phyloP scores from a whole-genome alignment of 2,329 filamentous ascomycete species.

The Trichoderma arundinaceum region DNA sequence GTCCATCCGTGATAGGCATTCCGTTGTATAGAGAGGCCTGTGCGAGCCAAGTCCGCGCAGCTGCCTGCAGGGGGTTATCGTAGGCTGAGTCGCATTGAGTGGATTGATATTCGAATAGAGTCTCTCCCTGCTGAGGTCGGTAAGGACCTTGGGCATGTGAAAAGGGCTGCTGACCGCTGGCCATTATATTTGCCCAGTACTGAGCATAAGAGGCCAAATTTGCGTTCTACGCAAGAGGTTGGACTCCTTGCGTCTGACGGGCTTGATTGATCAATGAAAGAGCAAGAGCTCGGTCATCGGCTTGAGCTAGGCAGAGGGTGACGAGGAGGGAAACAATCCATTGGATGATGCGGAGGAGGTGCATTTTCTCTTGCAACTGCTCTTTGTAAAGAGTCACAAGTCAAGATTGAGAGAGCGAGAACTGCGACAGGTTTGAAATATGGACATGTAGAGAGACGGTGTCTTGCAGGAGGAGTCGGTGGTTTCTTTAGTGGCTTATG shows the following conservation, averaged over 20 bases:
- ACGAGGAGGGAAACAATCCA: constrained; percentile 31
- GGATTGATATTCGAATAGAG: constrained; percentile 42
- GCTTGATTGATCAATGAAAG: constrained; percentile 43
- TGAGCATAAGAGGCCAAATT: constrained; percentile 43
- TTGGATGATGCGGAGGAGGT: constrained; percentile 1
- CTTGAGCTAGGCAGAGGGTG: constrained; percentile 30
- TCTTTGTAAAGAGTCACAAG: background rate
- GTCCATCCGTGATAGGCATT: constrained; percentile 42
- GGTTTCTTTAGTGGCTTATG: background rate
- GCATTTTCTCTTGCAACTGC: background rate
- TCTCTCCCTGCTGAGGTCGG: constrained; percentile 46
- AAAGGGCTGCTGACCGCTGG: constrained; percentile 40
- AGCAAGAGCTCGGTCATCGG: constrained; percentile 38
- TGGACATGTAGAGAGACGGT: no score
- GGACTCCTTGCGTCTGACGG: constrained; percentile 39
- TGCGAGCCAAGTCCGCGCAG: constrained; percentile 42
- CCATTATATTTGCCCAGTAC: constrained; percentile 46
- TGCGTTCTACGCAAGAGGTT: constrained; percentile 41
- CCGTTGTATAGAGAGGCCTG: constrained; percentile 42
- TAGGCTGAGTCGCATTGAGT: constrained; percentile 41
- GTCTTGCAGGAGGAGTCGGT: background rate
- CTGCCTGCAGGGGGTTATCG: constrained; percentile 41
- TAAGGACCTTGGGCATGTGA: constrained; percentile 41
- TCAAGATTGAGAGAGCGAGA: background rate
- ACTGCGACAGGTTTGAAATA: background rate